Conservation (phyloP, 2,329 filamentous ascomycete species). For the Venturia effusa region DNA sequence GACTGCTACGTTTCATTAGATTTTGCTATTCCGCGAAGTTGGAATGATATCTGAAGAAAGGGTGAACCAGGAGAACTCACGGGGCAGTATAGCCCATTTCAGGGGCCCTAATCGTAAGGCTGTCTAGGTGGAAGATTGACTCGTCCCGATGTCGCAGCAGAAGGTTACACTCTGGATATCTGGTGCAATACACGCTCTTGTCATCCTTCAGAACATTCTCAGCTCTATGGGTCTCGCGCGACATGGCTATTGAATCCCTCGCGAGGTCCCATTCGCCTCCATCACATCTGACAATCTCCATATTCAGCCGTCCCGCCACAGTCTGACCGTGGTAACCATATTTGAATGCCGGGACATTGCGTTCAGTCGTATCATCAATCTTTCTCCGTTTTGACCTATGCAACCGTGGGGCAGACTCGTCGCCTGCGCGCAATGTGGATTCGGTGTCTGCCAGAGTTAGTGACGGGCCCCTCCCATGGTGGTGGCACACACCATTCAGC, state of each 20-base stretch:
- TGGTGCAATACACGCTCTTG: slow-evolving; percentile 78
- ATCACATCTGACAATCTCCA: slow-evolving; percentile 87
- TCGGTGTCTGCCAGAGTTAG: slow-evolving; percentile 3
- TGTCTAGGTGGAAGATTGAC: slow-evolving; percentile 71
- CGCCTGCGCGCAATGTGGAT: not conserved
- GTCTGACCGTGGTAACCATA: slow-evolving; percentile 87
- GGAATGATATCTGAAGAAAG: not conserved
- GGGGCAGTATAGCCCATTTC: slow-evolving; percentile 72
- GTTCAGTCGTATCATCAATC: not conserved
- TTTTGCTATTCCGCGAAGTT: slow-evolving; percentile 2
- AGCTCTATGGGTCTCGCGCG: slow-evolving; percentile 43
- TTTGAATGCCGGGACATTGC: slow-evolving; percentile 38
- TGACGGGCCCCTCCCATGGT: not conserved
- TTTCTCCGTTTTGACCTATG: slow-evolving; percentile 4
- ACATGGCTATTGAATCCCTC: slow-evolving; percentile 11
- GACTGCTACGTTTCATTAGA: slow-evolving; percentile 37
- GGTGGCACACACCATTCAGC: slow-evolving; percentile 8
- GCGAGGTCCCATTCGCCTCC: slow-evolving; percentile 53
- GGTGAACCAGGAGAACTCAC: slow-evolving; percentile 44
- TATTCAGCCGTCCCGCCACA: slow-evolving; percentile 65
- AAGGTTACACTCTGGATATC: slow-evolving; percentile 78
- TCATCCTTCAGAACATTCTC: slow-evolving; percentile 81
- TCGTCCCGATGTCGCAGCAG: slow-evolving; percentile 71
- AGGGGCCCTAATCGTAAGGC: slow-evolving; percentile 80
- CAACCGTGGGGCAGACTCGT: not conserved